A percentile compares a stretch with the other conserved stretches of the same genome.
These are phyloP conservation scores for Leccinum olivaceopallidum DNA, from an alignment of 768 basidiomycete genomes.

Conservation along the genomic window DNA sequence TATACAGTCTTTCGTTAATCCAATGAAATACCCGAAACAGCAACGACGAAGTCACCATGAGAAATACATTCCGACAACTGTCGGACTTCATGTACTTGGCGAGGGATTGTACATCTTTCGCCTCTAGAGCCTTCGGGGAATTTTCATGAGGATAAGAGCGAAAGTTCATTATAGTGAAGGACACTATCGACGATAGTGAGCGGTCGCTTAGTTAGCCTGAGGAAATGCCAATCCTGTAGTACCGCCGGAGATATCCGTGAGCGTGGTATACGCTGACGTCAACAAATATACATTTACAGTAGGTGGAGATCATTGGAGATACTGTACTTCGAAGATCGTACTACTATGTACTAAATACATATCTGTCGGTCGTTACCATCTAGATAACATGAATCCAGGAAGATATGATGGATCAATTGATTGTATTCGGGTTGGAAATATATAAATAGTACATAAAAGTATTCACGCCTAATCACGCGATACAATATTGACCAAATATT, in stretches of 20 bases:
- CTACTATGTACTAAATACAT: too few relatives aligned
- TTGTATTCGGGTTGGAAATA: background rate
- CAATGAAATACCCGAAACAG: constrained; percentile 1
- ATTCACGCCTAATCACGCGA: background rate
- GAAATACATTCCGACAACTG: constrained; percentile 63
- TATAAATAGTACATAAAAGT: background rate
- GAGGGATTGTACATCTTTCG: constrained; percentile 43
- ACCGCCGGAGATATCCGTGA: constrained; percentile 7
- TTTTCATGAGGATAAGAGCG: constrained; percentile 4
- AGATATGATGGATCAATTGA: background rate
- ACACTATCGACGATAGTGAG: background rate
- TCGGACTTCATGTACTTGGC: constrained; percentile 71
- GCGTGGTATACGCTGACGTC: background rate
- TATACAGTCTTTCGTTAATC: constrained; percentile 27
- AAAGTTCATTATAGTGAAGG: constrained; percentile 11
- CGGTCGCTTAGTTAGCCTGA: background rate
- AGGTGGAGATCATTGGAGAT: too few relatives aligned
- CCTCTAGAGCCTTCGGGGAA: constrained; percentile 30
- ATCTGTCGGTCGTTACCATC: background rate
- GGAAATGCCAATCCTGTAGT: background rate
- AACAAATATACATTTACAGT: too few relatives aligned
- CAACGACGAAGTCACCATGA: constrained; percentile 55
- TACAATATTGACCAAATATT: background rate
- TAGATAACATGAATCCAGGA: background rate
- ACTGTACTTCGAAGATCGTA: too few relatives aligned